Evolutionary conservation across 306 rosid species (phyloP), one percentile per base, ranked within the genome.

Genomic region (Hippophae tibetana): DNA sequence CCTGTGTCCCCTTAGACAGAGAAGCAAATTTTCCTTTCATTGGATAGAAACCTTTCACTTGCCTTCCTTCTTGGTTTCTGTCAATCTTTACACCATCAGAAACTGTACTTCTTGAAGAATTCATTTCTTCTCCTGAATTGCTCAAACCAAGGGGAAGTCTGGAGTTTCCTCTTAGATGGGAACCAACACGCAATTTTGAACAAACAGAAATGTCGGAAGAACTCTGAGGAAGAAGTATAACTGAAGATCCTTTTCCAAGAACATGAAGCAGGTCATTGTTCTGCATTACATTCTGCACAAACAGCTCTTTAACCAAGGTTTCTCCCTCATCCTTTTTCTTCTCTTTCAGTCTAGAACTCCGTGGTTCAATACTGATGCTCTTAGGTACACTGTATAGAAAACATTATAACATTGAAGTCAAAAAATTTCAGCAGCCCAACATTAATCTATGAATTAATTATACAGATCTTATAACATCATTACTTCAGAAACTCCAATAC

Each of bases 281-380:
- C 74, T 71, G 82, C 52, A 80, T 59, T 25, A 89, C 83, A 54
- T 81, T 76, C 63, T 78, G 95, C 56, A 82, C 97, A 76, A 93
- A 93, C 56, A 82, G 69, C 77, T 89, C 94, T 76, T 93, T 93
- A 57, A 93, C 82, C 64, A 93, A 83, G 26, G 85, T 69, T 51
- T 86, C 99, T 60, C 99, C 97, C 89, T 93, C 99, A 62, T 94
- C 78, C 76, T 70, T 93, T 68, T 69, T 93, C 81, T 84, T 93
- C 69, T 88, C 94, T 76, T 89, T 93, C 63, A 93, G 89, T 57
- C 97, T 82, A 66, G 95, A 93, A 72, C 99, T 93, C 54, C 95
- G 82, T 69, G 99, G 99, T 72, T 72, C 90, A 54, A 79, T 63
- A 76, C 69, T 64, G 53, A 71, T 69, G 69, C 76, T 63, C 44